A percentile compares a stretch with the other conserved stretches of the same genome.
phyloP scores from a whole-genome alignment of 2,329 filamentous ascomycete species.

The Helminthosporium solani region DNA sequence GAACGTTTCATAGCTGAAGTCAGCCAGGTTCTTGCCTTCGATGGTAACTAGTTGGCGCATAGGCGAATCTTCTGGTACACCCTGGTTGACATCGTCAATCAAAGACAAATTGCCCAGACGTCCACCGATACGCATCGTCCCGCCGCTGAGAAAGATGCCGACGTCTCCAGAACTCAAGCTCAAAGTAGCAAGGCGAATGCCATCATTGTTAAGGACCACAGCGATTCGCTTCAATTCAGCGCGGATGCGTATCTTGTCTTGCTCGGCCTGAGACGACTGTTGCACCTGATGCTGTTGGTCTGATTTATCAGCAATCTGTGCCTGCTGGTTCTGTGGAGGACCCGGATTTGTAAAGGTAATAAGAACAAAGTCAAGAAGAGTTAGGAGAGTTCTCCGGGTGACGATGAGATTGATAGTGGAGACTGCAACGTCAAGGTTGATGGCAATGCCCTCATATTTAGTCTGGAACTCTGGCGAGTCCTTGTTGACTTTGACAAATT shows the following conservation, averaged over 20 bases:
- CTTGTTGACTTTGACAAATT: conserved; percentile 84
- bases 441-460: conserved; percentile 89
- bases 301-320: conserved; percentile 30
- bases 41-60: conserved; percentile 89
- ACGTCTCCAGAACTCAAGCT: conserved; percentile 92
- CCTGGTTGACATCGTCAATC: conserved; percentile 90
- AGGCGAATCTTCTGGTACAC: conserved; percentile 76
- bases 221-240: conserved; percentile 91
- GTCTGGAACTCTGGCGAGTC: conserved; percentile 91
- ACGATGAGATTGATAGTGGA: conserved; percentile 97
- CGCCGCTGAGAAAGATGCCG: conserved; percentile 81
- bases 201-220: conserved; percentile 95
- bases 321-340: conserved; percentile 45
- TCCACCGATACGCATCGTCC: conserved; percentile 83
- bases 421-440: conserved; percentile 84
- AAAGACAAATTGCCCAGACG: conserved; percentile 84
- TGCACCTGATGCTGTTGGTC: conserved; percentile 39
- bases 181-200: conserved; percentile 87
- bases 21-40: conserved; percentile 89
- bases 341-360: conserved; percentile 78
- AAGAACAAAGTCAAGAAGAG: conserved; percentile 89
- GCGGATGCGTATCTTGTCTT: conserved; percentile 87
- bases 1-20: conserved; percentile 97
- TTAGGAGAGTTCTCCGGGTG: conserved; percentile 87
- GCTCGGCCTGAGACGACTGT: conserved; percentile 46